Conservation (phyloP, 345 rosid genomes). For the Microthlaspi erraticum region DNA sequence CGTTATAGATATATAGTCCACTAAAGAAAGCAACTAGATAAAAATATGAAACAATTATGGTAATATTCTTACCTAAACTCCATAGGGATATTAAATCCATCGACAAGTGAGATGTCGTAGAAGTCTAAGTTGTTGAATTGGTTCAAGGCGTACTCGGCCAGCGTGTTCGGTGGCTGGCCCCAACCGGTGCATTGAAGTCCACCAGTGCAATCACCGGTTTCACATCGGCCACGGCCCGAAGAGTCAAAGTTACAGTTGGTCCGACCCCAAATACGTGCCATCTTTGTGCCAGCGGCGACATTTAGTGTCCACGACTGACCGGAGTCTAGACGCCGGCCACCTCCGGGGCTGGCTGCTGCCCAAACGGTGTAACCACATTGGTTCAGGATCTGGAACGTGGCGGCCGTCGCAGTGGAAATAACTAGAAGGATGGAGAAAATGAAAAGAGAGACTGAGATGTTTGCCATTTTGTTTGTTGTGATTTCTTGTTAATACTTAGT, state of each 20-base stretch:
- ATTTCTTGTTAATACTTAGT: not conserved
- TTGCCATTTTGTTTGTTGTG: slow-evolving; percentile 23
- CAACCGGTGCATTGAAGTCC: slow-evolving; percentile 49
- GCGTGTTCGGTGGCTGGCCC: slow-evolving; percentile 64
- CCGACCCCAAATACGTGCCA: slow-evolving; percentile 48
- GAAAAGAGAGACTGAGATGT: slow-evolving; percentile 20
- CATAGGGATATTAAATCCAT: slow-evolving; percentile 46
- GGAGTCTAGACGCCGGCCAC: slow-evolving; percentile 34
- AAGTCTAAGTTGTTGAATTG: slow-evolving; percentile 48
- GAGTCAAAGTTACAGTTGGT: slow-evolving; percentile 46
- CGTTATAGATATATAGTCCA: not conserved
- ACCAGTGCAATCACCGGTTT: slow-evolving; percentile 63
- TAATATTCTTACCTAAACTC: slow-evolving; percentile 37
- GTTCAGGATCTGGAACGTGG: slow-evolving; percentile 48
- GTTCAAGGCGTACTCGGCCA: slow-evolving; percentile 64
- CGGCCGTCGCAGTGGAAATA: slow-evolving; percentile 39
- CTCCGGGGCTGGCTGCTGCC: slow-evolving; percentile 57
- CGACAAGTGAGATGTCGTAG: slow-evolving; percentile 44
- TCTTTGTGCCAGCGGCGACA: slow-evolving; percentile 32
- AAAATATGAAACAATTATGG: not conserved
- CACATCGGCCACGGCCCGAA: slow-evolving; percentile 46
- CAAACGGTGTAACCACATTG: slow-evolving; percentile 51
- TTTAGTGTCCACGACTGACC: slow-evolving; percentile 38
- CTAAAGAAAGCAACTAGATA: not conserved
- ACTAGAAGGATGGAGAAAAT: slow-evolving; percentile 18